A percentile compares a stretch with the other conserved stretches of the same genome.
These are phyloP conservation scores for Zygosaccharomyces sapae DNA, from an alignment of 1,139 yeast species.

Conservation along the genomic window DNA sequence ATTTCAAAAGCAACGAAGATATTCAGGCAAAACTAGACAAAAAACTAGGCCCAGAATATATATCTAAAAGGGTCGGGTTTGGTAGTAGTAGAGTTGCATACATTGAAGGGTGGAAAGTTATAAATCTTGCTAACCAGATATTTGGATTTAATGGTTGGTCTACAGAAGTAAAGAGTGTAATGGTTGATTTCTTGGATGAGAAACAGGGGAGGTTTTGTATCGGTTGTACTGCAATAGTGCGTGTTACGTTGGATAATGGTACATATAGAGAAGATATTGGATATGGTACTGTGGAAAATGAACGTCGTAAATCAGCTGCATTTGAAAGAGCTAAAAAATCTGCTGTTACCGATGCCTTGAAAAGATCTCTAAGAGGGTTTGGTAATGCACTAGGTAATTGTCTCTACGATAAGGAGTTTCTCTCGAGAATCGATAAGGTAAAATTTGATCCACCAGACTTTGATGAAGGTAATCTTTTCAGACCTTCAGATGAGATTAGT, in stretches of 20 bases:
- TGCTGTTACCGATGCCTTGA: conserved; percentile 76
- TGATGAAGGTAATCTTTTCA: conserved; percentile 45
- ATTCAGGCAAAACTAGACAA: conserved; percentile 47
- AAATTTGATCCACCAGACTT: conserved; percentile 52
- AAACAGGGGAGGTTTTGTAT: conserved; percentile 51
- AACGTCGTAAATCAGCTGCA: conserved; percentile 64
- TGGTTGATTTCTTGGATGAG: conserved; percentile 67
- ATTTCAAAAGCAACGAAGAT: conserved; percentile 25
- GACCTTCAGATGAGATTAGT: conserved; percentile 38
- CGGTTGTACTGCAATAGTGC: conserved; percentile 66
- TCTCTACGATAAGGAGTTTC: conserved; percentile 63
- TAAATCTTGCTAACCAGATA: conserved; percentile 71
- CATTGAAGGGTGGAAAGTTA: conserved; percentile 77
- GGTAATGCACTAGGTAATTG: conserved; percentile 81
- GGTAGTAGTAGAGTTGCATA: conserved; percentile 66
- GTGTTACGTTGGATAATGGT: conserved; percentile 71
- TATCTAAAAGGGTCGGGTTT: conserved; percentile 76
- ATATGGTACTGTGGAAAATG: conserved; percentile 73
- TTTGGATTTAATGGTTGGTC: conserved; percentile 83
- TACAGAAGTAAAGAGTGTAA: conserved; percentile 60
- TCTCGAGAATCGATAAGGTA: conserved; percentile 46
- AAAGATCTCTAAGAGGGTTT: conserved; percentile 70
- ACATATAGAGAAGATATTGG: conserved; percentile 79
- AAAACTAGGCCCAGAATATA: conserved; percentile 84
- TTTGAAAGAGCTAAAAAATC: conserved; percentile 80